These are phyloP conservation scores for Lasiodiplodia sp. DNA, from an alignment of 2,329 filamentous ascomycete genomes.

Conservation along the genomic window DNA sequence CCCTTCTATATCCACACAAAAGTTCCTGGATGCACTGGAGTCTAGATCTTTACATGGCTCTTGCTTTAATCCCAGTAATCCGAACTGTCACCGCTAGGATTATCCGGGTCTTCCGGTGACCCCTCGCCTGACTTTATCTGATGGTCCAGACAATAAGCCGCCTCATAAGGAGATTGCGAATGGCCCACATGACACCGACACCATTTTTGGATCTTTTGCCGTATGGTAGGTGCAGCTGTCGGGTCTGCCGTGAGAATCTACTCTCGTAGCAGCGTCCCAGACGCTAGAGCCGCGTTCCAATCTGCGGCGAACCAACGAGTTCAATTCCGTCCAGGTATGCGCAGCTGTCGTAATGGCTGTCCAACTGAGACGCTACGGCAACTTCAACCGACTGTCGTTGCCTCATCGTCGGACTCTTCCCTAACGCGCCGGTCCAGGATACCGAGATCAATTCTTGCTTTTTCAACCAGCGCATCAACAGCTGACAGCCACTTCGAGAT, in stretches of 20 bases:
- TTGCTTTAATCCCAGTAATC: background rate
- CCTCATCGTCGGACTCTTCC: constrained; percentile 5
- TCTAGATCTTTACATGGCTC: background rate
- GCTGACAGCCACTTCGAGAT: constrained; percentile 66
- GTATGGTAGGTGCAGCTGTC: background rate
- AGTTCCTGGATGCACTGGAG: background rate
- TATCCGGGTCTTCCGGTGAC: background rate
- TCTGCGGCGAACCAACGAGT: background rate
- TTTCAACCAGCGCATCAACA: constrained; percentile 52
- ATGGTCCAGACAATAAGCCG: background rate
- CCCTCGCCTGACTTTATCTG: background rate
- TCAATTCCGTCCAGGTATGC: background rate
- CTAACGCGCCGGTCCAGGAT: constrained; percentile 18
- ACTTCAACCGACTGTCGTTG: constrained; percentile 7
- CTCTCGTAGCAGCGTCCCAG: background rate
- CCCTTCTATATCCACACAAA: background rate
- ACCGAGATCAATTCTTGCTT: constrained; percentile 48
- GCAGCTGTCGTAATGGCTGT: too few relatives aligned
- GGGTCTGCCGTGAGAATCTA: background rate
- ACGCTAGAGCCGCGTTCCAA: background rate
- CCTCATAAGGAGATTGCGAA: background rate
- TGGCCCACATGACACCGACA: background rate
- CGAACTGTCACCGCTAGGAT: background rate
- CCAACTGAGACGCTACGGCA: background rate
- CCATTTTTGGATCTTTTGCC: background rate